These are phyloP conservation scores for Aaosphaeria arxii DNA, from an alignment of 2,329 filamentous ascomycete species.

Conservation along the genomic window DNA sequence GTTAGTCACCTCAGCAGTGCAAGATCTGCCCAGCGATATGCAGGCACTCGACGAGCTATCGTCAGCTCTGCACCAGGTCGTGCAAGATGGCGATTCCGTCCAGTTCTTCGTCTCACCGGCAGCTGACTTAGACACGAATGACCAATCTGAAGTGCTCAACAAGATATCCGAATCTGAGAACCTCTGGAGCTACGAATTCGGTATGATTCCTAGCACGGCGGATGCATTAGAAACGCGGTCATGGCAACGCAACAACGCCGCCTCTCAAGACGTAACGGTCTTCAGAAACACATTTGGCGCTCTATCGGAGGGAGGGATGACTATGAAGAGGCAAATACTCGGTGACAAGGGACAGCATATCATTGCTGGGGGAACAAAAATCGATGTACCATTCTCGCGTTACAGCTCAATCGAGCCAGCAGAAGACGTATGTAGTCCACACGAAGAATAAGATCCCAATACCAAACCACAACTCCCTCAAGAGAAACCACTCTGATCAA, in stretches of 20 bases:
- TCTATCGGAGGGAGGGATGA: slow-evolving; percentile 56
- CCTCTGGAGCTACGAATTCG: slow-evolving; percentile 32
- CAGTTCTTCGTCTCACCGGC: slow-evolving; percentile 27
- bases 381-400: slow-evolving; percentile 50
- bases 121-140: not conserved
- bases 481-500: too few relatives aligned
- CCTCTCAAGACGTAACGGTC: slow-evolving; percentile 12
- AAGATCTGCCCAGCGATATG: slow-evolving; percentile 3
- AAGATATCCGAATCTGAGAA: not conserved
- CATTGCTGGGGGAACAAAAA: slow-evolving; percentile 36
- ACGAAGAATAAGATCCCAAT: too few relatives aligned
- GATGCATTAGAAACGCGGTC: slow-evolving; percentile 32
- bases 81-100: slow-evolving; percentile 62
- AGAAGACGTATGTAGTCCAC: too few relatives aligned
- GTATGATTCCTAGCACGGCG: slow-evolving; percentile 44
- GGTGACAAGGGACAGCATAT: not conserved
- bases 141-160: not conserved
- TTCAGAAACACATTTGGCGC: slow-evolving; percentile 56
- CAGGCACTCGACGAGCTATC: slow-evolving; percentile 25
- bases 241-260: slow-evolving; percentile 13
- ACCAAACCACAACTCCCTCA: too few relatives aligned
- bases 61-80: slow-evolving; percentile 53
- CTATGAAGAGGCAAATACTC: slow-evolving; percentile 12
- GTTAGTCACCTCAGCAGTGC: not conserved
- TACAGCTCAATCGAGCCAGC: slow-evolving; percentile 9